Conservation (phyloP, 2,329 filamentous ascomycete genomes). For the Emericellopsis cladophorae region DNA sequence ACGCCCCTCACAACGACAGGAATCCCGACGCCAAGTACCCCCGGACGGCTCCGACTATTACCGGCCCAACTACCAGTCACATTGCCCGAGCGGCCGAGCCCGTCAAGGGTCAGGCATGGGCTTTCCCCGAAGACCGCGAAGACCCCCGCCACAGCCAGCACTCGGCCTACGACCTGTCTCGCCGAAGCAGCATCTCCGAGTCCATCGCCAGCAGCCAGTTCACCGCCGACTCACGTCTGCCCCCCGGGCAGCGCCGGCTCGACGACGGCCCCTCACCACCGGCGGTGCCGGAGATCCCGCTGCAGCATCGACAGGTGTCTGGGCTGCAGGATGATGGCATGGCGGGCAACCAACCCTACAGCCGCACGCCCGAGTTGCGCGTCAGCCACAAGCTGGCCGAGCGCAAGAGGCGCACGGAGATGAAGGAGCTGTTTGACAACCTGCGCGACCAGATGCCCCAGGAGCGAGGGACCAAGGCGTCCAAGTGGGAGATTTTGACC, state of each 20-base stretch:
- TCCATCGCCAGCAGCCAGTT: slow-evolving; percentile 72
- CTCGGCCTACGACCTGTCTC: slow-evolving; percentile 46
- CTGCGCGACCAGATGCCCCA: slow-evolving; percentile 67
- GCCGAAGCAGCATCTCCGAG: slow-evolving; percentile 64
- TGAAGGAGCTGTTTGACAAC: slow-evolving; percentile 80
- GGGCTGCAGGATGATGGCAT: slow-evolving; percentile 50
- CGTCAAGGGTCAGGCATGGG: slow-evolving; percentile 74
- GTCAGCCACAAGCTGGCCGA: slow-evolving; percentile 80
- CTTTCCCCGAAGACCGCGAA: slow-evolving; percentile 64
- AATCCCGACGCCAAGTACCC: slow-evolving; percentile 43
- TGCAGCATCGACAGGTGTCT: slow-evolving; percentile 61
- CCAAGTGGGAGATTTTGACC: slow-evolving; percentile 80
- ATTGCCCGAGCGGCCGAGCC: slow-evolving; percentile 64
- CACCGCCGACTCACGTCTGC: slow-evolving; percentile 60
- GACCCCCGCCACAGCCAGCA: slow-evolving; percentile 15
- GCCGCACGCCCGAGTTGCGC: slow-evolving; percentile 67
- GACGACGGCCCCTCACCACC: slow-evolving; percentile 47
- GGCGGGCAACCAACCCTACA: slow-evolving; percentile 60
- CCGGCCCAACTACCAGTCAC: slow-evolving; percentile 51
- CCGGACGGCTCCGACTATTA: slow-evolving; percentile 64
- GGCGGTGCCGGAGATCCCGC: slow-evolving; percentile 48
- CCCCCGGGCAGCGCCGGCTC: slow-evolving; percentile 57
- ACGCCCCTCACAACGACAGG: slow-evolving; percentile 46
- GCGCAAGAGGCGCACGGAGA: slow-evolving; percentile 71
- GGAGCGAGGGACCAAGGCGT: slow-evolving; percentile 71